Percentiles rank a stretch among this genome's conserved stretches.
Evolutionary conservation across 192 early-diverging fungal genomes (phyloP).

Genomic region (Coemansia sp.): DNA sequence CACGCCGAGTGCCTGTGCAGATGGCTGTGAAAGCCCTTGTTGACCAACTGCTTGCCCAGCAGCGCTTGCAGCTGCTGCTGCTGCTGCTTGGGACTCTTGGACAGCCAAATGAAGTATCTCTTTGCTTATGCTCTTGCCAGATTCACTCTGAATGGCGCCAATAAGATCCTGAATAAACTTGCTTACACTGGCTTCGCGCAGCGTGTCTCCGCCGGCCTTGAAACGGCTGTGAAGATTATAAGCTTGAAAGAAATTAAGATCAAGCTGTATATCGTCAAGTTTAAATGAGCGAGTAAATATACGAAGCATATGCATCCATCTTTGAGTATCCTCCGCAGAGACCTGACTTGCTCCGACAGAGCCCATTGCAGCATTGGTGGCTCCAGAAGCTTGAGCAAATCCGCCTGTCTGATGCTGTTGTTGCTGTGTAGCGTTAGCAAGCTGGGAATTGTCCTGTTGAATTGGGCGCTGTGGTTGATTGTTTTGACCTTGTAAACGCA

Average conservation of each 20-base stretch:
- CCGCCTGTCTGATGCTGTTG: conserved; percentile 1
- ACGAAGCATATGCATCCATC: conserved; percentile 17
- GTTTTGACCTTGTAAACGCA: conserved; percentile 24
- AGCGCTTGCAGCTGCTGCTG: background rate
- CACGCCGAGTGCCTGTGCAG: background rate
- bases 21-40: background rate
- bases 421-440: conserved; percentile 23
- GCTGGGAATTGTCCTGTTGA: conserved; percentile 19
- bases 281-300: conserved; percentile 23
- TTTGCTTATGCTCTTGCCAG: conserved; percentile 2
- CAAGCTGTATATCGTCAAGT: conserved; percentile 11
- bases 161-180: conserved; percentile 21
- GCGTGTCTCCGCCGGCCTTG: conserved; percentile 10
- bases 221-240: conserved; percentile 10
- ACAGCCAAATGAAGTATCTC: conserved; percentile 5
- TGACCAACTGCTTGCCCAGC: background rate
- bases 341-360: background rate
- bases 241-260: conserved; percentile 15
- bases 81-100: background rate
- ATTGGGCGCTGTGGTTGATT: conserved; percentile 19
- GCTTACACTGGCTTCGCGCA: conserved; percentile 6
- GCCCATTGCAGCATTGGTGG: background rate
- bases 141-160: conserved; percentile 16
- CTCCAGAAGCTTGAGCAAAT: background rate
- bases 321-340: conserved; percentile 19